Base-by-base conservation (phyloP, 208 protist genomes). In the Acanthamoeba lenticulata region DNA sequence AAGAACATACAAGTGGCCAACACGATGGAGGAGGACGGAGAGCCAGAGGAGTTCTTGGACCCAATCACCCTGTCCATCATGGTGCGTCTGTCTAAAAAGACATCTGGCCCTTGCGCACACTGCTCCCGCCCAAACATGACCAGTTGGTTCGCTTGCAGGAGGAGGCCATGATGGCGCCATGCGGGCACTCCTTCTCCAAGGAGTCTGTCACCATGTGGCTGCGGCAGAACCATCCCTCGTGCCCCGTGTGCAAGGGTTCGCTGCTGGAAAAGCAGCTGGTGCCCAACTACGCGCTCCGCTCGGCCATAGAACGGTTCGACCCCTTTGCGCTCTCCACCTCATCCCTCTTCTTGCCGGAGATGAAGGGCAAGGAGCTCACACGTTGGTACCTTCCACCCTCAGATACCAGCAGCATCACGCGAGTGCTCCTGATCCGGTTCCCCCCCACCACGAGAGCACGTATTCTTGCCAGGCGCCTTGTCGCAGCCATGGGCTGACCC, bases 161-260 rank as follows among this genome's bases (percentile, higher is more conserved):
- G 72, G 72, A 83, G 40, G 72, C 72, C 17, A 83, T 83, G 72
- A 79, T 42, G 72, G 72, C 72, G 7, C 13, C 32, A 2, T 83
- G 72, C 72, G 72, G 72, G 1, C 72, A 83, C 36, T 29, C 38
- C 6, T 83, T 83, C 40, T 83, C 72, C 6, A 1, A 19, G 38
- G 72, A 3, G 19, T n/a, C 6, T 38, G 49, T 83, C 72, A 83
- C 72, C 24, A 44, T 15, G 36, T 83, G 72, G 72, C 72, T 83
- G 72, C 72, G 72, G n/a, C 72, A 83, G 72, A 83, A 83, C 72
- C 72, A 83, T 38, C 38, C 72, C 24, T 83, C 42, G 38, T 83
- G 72, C 21, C 72, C 72, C 40, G 72, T 83, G 72, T 83, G 72
- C 72, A 83, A 83, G 72, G 1, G 15, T 15, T 11, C 72, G 38